Evolutionary conservation across 352 stramenopile genomes (phyloP).

Genomic region (Pythium sp.): DNA sequence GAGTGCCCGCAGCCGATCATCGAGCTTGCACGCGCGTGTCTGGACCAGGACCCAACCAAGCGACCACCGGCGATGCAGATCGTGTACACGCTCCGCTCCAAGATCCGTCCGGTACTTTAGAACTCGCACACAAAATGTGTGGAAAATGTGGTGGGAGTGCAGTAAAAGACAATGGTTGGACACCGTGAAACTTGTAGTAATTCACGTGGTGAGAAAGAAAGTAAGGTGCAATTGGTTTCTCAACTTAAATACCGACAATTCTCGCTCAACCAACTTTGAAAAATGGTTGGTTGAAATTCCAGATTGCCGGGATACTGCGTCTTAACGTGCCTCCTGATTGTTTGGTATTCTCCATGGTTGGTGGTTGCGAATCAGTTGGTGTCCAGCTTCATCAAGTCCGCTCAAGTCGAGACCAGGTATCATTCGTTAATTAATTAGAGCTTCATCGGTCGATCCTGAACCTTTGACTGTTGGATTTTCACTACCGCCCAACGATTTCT

Average conservation of each 20-base stretch:
- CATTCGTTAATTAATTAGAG: no score
- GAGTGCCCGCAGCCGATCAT: conserved; percentile 36
- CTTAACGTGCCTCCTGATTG: no score
- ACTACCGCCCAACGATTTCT: no score
- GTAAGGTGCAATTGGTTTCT: background rate
- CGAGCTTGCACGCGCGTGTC: conserved; percentile 33
- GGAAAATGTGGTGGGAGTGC: no score
- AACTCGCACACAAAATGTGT: background rate
- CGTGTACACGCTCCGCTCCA: conserved; percentile 42
- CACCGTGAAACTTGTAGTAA: background rate
- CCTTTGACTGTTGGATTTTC: no score
- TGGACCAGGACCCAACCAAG: conserved; percentile 39
- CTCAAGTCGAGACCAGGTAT: no score
- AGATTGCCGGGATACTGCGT: no score
- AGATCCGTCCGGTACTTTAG: conserved; percentile 36
- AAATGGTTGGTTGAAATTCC: background rate
- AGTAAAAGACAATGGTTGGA: background rate
- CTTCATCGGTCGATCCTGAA: no score
- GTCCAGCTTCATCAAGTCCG: no score
- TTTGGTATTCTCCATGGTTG: no score
- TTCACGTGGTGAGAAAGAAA: background rate
- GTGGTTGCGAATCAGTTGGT: no score
- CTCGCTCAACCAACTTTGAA: background rate
- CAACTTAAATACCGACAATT: background rate
- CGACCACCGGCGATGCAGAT: conserved; percentile 42